Evolutionary conservation across 345 rosid genomes (phyloP), one percentile per base, ranked within the genome.

Genomic region (Limnanthes douglasii): DNA sequence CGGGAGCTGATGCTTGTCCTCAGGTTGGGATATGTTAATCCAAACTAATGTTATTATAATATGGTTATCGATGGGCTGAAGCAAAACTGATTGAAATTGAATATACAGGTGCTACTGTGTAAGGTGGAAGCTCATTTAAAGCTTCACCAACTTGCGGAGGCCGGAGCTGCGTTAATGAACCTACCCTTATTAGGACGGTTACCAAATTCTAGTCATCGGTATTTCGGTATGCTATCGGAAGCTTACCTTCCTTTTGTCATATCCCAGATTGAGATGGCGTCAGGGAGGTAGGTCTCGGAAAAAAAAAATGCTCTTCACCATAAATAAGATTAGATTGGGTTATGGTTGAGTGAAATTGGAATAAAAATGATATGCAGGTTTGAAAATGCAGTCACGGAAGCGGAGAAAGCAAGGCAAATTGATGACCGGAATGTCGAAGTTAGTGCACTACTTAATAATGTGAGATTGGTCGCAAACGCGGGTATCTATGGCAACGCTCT

Each of bases 91-190:
- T n/a, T n/a, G n/a, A n/a, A n/a, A n/a, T n/a, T n/a, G n/a, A n/a
- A n/a, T n/a, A n/a, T 69, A 53, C 94, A 92, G 99, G 77, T 92
- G 65, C 54, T 54, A 60, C 65, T 81, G 83, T 92, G 93, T 85
- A 85, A 79, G 75, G 94, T 59, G 25, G 99, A 92, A 71, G 99
- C 95, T 35, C 67, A 63, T 50, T 34, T 85, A 48, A 92, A 92
- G 68, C 94, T 92, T 34, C 65, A 53, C 46, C 70, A 59, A 59
- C 68, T 92, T 41, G 93, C 78, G 34, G 99, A 92, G 41, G 90
- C 93, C 21, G 70, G 71, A 61, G 45, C 50, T 15, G 46, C 39
- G 60, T 43, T 75, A 27, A 57, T 56, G 8, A 44, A 13, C 30
- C 41, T 68, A 44, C 86, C 81, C 24, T 75, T 53, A 39, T 5